Conservation (phyloP, 768 basidiomycete species). For the Amanita muscaria region DNA sequence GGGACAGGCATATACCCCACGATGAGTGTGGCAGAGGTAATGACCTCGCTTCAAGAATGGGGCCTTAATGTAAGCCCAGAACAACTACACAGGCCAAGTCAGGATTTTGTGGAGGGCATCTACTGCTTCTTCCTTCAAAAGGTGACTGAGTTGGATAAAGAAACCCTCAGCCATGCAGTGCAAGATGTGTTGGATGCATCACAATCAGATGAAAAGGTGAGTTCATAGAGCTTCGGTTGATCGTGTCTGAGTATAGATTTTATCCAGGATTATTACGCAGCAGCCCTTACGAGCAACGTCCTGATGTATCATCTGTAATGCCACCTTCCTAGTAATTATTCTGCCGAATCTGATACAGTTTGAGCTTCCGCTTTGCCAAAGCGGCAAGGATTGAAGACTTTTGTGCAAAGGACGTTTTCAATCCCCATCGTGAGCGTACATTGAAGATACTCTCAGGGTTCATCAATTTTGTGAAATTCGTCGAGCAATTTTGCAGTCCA, state of each 20-base stretch:
- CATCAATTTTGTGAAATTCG: slow-evolving; percentile 91
- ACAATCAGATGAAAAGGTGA: slow-evolving; percentile 47
- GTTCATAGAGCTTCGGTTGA: slow-evolving; percentile 7
- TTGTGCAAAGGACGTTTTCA: slow-evolving; percentile 60
- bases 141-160: slow-evolving; percentile 54
- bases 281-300: slow-evolving; percentile 52
- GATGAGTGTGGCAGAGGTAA: slow-evolving; percentile 57
- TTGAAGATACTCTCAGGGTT: slow-evolving; percentile 74
- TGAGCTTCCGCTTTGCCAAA: slow-evolving; percentile 58
- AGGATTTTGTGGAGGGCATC: slow-evolving; percentile 63
- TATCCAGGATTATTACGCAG: slow-evolving; percentile 54
- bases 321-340: background rate
- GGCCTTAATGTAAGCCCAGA: slow-evolving; percentile 57
- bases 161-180: slow-evolving; percentile 48
- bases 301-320: slow-evolving; percentile 64
- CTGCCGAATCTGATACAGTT: slow-evolving; percentile 5
- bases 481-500: slow-evolving; percentile 56
- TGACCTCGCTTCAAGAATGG: slow-evolving; percentile 58
- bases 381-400: slow-evolving; percentile 75
- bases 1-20: slow-evolving; percentile 50
- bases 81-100: slow-evolving; percentile 56
- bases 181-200: slow-evolving; percentile 45
- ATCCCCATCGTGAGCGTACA: slow-evolving; percentile 69
- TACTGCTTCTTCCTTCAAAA: slow-evolving; percentile 68
- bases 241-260: background rate